These are phyloP conservation scores for Aspergillus sclerotiicarbonarius DNA, from an alignment of 495 filamentous ascomycete genomes.

Conservation along the genomic window DNA sequence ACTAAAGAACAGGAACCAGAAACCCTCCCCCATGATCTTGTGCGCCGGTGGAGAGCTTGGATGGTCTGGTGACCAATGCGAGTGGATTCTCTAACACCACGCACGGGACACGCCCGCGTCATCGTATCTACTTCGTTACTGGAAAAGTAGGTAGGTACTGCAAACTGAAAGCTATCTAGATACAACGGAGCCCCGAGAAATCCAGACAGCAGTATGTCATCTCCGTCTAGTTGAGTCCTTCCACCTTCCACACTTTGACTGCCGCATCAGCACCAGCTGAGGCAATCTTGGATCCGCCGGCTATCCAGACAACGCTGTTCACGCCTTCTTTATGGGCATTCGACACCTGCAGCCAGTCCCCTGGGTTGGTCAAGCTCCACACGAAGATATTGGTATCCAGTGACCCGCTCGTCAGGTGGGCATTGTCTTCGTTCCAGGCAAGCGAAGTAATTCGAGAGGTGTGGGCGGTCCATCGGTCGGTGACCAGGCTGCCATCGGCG, in stretches of 20 bases:
- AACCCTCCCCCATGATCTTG: too few relatives aligned
- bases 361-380: slow-evolving; percentile 84
- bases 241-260: slow-evolving; percentile 84
- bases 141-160: too few relatives aligned
- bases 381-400: slow-evolving; percentile 89
- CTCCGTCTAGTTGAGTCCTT: slow-evolving; percentile 51
- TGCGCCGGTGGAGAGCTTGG: too few relatives aligned
- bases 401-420: slow-evolving; percentile 76
- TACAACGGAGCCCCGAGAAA: too few relatives aligned
- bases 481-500: slow-evolving; percentile 44
- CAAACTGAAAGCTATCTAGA: too few relatives aligned
- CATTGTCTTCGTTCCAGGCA: slow-evolving; percentile 73
- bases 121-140: too few relatives aligned
- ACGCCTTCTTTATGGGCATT: slow-evolving; percentile 97
- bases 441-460: slow-evolving; percentile 82
- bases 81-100: neutral
- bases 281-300: slow-evolving; percentile 63
- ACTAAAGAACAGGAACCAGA: too few relatives aligned
- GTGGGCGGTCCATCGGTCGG: slow-evolving; percentile 84
- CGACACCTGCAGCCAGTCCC: slow-evolving; percentile 69
- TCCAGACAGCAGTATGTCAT: neutral
- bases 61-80: neutral
- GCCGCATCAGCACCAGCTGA: slow-evolving; percentile 84
- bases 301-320: slow-evolving; percentile 81
- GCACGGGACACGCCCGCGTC: too few relatives aligned